phyloP scores from a whole-genome alignment of 2,329 filamentous ascomycete species.

The Exophiala sideris region DNA sequence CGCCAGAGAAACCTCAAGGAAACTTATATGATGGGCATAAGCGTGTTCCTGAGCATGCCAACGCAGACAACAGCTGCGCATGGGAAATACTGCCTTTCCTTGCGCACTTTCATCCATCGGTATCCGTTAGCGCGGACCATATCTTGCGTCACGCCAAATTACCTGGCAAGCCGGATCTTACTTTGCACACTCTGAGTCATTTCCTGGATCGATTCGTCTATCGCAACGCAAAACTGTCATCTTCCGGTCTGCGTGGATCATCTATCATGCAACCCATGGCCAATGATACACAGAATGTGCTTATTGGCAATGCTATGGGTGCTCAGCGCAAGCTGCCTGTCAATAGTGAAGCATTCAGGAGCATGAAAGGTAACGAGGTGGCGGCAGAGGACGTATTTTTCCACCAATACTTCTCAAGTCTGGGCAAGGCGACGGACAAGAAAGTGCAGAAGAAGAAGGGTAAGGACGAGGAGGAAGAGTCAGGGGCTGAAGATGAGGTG shows the following conservation, averaged over 20 bases:
- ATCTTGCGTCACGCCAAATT: constrained; percentile 67
- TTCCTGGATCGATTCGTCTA: constrained; percentile 99
- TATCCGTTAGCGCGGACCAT: constrained; percentile 74
- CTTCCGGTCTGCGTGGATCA: constrained; percentile 64
- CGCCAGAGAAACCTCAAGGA: constrained; percentile 33
- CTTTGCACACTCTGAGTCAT: constrained; percentile 84
- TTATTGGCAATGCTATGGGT: constrained; percentile 60
- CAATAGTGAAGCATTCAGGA: constrained; percentile 89
- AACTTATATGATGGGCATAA: constrained; percentile 78
- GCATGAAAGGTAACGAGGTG: constrained; percentile 81
- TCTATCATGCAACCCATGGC: constrained; percentile 96
- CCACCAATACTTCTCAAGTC: constrained; percentile 87
- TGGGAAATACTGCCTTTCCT: constrained; percentile 83
- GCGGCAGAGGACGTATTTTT: constrained; percentile 95
- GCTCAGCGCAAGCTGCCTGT: constrained; percentile 57
- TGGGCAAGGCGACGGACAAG: constrained; percentile 61
- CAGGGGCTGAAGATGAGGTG: constrained; percentile 72
- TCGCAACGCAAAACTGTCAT: constrained; percentile 73
- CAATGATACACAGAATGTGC: constrained; percentile 56
- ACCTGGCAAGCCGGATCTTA: constrained; percentile 84
- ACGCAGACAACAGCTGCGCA: constrained; percentile 86
- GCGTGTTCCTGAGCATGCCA: constrained; percentile 84
- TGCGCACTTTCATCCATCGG: constrained; percentile 87
- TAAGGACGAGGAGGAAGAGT: constrained; percentile 47
- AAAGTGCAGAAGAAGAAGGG: constrained; percentile 46